These are phyloP conservation scores for Picea glauca DNA, from an alignment of 75 land plant genomes.

Conservation along the genomic window DNA sequence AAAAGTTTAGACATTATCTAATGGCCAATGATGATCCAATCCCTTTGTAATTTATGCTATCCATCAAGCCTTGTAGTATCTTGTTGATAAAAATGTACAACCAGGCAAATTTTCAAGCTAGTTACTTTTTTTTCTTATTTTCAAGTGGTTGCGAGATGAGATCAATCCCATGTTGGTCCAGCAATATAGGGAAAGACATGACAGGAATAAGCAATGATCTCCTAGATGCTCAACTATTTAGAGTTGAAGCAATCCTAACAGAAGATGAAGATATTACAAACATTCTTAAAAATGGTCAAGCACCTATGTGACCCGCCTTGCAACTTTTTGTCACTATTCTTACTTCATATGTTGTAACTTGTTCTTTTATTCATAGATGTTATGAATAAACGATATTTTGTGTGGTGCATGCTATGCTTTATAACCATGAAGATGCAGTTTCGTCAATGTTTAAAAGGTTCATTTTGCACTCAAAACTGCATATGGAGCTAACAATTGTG, in stretches of 20 bases:
- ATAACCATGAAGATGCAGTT: neutral
- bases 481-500: neutral
- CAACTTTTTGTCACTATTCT: neutral
- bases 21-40: neutral
- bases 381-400: neutral
- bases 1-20: constrained; percentile 13
- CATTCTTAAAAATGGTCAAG: neutral
- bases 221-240: too few relatives aligned
- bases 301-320: neutral
- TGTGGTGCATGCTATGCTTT: neutral
- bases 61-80: constrained; percentile 14
- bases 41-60: constrained; percentile 2
- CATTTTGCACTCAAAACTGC: neutral
- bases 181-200: neutral
- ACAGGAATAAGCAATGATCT: neutral
- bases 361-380: neutral
- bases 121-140: too few relatives aligned
- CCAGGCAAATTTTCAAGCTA: too few relatives aligned
- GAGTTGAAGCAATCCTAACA: neutral
- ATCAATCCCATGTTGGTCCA: neutral
- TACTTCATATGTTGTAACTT: neutral
- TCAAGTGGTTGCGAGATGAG: neutral
- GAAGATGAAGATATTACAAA: neutral
- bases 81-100: constrained; percentile 2
- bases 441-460: neutral